Evolutionary conservation across 805 yeast genomes (phyloP).

Genomic region (Metschnikowia rubicola): DNA sequence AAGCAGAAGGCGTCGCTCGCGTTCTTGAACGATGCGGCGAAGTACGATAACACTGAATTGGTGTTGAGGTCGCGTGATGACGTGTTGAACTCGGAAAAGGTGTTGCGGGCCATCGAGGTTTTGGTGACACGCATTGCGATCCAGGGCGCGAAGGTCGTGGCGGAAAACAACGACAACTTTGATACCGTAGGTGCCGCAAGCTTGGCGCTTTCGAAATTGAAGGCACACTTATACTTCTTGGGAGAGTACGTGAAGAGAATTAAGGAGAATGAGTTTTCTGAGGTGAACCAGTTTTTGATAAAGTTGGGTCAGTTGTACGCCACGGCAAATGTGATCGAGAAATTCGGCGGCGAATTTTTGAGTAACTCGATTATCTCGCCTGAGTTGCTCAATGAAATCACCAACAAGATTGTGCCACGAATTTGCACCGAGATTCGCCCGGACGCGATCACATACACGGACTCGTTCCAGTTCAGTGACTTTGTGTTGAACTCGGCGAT

Average conservation of each 20-base stretch:
- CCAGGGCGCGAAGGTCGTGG: constrained; percentile 16
- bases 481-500: constrained; percentile 18
- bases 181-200: constrained; percentile 20
- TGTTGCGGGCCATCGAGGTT: constrained; percentile 17
- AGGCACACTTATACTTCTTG: constrained; percentile 21
- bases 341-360: constrained; percentile 19
- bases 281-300: constrained; percentile 14
- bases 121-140: constrained; percentile 20
- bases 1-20: constrained; percentile 16
- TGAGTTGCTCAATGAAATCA: constrained; percentile 14
- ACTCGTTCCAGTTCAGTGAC: constrained; percentile 21
- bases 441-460: constrained; percentile 17
- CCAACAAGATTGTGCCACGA: constrained; percentile 16
- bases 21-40: constrained; percentile 18
- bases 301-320: constrained; percentile 19
- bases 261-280: constrained; percentile 10
- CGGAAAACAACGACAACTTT: constrained; percentile 16
- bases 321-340: constrained; percentile 18
- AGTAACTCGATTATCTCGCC: constrained; percentile 15
- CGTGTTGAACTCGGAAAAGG: constrained; percentile 12
- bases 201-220: constrained; percentile 19
- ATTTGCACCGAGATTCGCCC: constrained; percentile 19
- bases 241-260: constrained; percentile 13
- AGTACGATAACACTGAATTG: constrained; percentile 13
- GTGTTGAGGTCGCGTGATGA: constrained; percentile 10